phyloP scores from a whole-genome alignment of 106 monocot species.

The Agapanthus africanus region DNA sequence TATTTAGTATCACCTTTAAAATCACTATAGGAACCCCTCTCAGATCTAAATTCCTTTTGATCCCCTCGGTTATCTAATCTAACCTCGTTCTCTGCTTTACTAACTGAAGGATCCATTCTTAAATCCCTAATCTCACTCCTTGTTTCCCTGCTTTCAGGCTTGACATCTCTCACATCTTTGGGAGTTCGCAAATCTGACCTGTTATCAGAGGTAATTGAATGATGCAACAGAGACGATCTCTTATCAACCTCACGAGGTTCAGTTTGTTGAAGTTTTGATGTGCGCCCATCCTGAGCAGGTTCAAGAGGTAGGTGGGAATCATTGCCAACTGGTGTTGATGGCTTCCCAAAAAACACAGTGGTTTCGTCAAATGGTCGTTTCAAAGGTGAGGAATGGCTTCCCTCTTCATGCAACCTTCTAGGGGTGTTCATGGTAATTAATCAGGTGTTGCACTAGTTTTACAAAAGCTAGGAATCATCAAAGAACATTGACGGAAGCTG shows the following conservation, averaged over 20 bases:
- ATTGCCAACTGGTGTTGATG: conserved; percentile 27
- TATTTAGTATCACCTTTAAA: conserved; percentile 8
- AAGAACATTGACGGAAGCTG: neutral
- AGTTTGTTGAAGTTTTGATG: conserved; percentile 54
- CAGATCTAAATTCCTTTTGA: conserved; percentile 24
- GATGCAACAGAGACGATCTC: conserved; percentile 30
- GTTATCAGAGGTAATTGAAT: conserved; percentile 37
- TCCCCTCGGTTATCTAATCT: conserved; percentile 15
- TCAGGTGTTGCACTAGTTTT: conserved; percentile 8
- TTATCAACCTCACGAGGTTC: conserved; percentile 75
- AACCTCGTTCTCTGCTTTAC: conserved; percentile 25
- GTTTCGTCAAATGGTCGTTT: conserved; percentile 67
- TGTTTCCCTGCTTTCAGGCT: conserved; percentile 43
- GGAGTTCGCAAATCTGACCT: conserved; percentile 36
- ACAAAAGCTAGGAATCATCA: no score
- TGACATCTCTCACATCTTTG: conserved; percentile 56
- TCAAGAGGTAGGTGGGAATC: conserved; percentile 59
- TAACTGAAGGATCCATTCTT: no score
- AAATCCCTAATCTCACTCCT: no score
- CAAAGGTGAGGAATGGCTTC: conserved; percentile 39
- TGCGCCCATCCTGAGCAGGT: conserved; percentile 49
- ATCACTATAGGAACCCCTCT: conserved; percentile 13
- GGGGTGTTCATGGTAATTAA: conserved; percentile 53
- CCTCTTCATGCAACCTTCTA: conserved; percentile 76
- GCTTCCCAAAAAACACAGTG: conserved; percentile 35